Evolutionary conservation across 768 basidiomycete species (phyloP).

Genomic region (Kwoniella dendrophila): DNA sequence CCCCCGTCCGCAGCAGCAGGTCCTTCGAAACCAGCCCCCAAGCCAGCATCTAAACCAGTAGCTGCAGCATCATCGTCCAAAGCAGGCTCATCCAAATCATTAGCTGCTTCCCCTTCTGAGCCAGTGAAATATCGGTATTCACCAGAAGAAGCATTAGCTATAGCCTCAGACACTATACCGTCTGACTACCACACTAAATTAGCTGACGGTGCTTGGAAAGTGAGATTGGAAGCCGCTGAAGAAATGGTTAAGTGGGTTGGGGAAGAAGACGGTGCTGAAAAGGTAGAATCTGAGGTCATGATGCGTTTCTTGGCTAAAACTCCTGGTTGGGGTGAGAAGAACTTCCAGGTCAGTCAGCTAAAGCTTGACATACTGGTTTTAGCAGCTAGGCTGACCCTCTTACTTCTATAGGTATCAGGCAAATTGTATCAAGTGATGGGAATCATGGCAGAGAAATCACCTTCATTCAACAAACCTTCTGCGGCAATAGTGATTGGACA

Average conservation of each 20-base stretch:
- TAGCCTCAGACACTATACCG: constrained; percentile 75
- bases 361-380: neutral
- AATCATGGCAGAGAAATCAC: constrained; percentile 73
- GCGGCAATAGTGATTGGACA: constrained; percentile 78
- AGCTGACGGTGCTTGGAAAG: constrained; percentile 91
- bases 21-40: constrained; percentile 47
- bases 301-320: constrained; percentile 86
- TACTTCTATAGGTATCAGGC: constrained; percentile 71
- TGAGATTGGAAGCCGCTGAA: constrained; percentile 80
- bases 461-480: constrained; percentile 82
- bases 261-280: constrained; percentile 63
- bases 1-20: constrained; percentile 35
- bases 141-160: constrained; percentile 85
- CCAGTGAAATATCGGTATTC: constrained; percentile 87
- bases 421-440: constrained; percentile 81
- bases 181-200: constrained; percentile 69
- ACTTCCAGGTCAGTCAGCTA: constrained; percentile 74
- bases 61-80: constrained; percentile 31
- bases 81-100: constrained; percentile 60
- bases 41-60: constrained; percentile 54
- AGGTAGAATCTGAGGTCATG: constrained; percentile 82
- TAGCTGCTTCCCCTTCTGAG: constrained; percentile 66
- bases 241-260: constrained; percentile 78
- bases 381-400: neutral
- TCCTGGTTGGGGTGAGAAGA: constrained; percentile 94